phyloP scores from a whole-genome alignment of 306 rosid species.

The Sechiopsis laciniata region DNA sequence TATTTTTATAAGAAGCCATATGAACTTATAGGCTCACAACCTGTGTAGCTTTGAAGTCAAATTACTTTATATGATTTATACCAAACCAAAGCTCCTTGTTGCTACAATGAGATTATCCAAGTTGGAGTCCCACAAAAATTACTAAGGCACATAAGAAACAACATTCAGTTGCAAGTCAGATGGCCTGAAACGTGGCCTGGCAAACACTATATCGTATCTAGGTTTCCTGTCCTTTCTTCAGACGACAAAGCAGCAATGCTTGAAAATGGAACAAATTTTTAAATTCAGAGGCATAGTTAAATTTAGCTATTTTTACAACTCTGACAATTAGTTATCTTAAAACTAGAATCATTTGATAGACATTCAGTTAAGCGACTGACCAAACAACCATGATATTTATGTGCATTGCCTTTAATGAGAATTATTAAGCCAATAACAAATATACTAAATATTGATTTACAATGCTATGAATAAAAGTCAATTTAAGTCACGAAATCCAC shows the following conservation, averaged over 20 bases:
- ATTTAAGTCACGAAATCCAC: not conserved
- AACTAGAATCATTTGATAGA: not conserved
- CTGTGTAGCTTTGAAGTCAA: not conserved
- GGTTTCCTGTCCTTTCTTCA: not conserved
- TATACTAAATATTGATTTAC: slow-evolving; percentile 9
- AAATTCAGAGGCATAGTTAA: not conserved
- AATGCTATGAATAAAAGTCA: not conserved
- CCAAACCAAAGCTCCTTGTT: not conserved
- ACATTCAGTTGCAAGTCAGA: not conserved
- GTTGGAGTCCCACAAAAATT: not conserved
- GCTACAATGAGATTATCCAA: not conserved
- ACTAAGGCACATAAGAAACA: slow-evolving; percentile 8
- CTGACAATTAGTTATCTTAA: not conserved
- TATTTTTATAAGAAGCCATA: not conserved
- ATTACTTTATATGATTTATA: not conserved
- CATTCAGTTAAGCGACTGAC: not conserved
- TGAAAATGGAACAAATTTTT: not conserved
- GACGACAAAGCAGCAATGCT: not conserved
- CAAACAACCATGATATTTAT: not conserved
- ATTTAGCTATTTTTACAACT: not conserved
- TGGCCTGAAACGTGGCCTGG: not conserved
- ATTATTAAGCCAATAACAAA: not conserved
- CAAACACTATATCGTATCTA: not conserved
- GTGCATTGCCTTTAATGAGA: not conserved
- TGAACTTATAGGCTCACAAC: not conserved